Base-by-base conservation (phyloP, 306 rosid species). In the Fragaria nilgerrensis region DNA sequence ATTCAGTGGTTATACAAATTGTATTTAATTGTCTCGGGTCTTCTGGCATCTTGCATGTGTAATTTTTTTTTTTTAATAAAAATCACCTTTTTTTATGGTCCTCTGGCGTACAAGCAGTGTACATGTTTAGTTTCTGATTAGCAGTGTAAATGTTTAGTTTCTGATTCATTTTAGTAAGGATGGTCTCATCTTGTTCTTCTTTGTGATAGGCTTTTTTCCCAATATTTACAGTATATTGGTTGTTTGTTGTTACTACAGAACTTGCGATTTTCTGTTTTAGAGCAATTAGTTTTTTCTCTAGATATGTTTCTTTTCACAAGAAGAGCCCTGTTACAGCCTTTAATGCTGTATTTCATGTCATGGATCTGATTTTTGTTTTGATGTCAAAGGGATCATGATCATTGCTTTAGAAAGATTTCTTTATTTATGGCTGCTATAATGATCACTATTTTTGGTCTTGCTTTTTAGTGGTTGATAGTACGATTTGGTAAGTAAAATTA, bases 331-430 rank as follows among this genome's bases (percentile, higher is more conserved):
- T 63, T 39, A 63, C 41, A 17, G 69, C 44, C 69, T 32, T 64
- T 64, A 15, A 64, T 2, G 23, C 22, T 64, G 41, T 45, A 39
- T 71, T 39, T 34, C 20, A 74, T 74, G 39, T 52, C 9, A 44
- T 58, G 55, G 70, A 77, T 52, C 55, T 68, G 70, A 66, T 79
- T 43, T 74, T 80, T 27, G 68, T 29, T 43, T 75, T 79, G 29
- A 70, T 44, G 82, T 79, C 75, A 44, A 80, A 76, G 67, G 56
- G 75, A 58, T 56, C 67, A 25, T 76, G 50, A 73, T 64, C 11
- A 32, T 17, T 34, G 4, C 23, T 39, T 37, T 34, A 19, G 47
- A 19, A 37, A 19, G 47, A 66, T 37, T 5, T 37, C 22, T 20
- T 19, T 65, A 37, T 66, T 41, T 19, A 34, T 65, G 47, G 39